These are phyloP conservation scores for Schizosaccharomyces osmophilus DNA, from an alignment of 805 yeast species.

Conservation along the genomic window DNA sequence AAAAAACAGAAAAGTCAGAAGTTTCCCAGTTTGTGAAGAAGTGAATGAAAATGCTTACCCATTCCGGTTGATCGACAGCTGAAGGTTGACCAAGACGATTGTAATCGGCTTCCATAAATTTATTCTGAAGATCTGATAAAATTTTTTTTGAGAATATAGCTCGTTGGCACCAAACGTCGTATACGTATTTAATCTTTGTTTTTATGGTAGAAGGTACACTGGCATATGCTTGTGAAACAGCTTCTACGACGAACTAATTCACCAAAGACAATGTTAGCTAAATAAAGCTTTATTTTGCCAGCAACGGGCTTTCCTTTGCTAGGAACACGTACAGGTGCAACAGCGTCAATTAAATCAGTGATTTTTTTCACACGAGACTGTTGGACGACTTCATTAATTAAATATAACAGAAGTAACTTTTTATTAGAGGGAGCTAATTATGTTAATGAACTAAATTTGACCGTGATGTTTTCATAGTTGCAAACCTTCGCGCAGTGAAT, in stretches of 20 bases:
- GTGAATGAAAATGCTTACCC: not conserved
- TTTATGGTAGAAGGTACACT: constrained; percentile 20
- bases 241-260: constrained; percentile 14
- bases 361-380: constrained; percentile 41
- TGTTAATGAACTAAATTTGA: not conserved
- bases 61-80: not conserved
- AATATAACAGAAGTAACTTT: constrained; percentile 35
- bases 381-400: constrained; percentile 65
- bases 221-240: constrained; percentile 16
- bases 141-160: constrained; percentile 20
- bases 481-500: constrained; percentile 13
- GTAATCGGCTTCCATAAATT: not conserved
- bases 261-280: not conserved
- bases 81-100: not conserved
- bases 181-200: constrained; percentile 30
- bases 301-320: too few relatives aligned
- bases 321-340: constrained; percentile 18
- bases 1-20: too few relatives aligned
- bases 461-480: not conserved
- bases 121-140: not conserved
- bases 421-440: constrained; percentile 16
- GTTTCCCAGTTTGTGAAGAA: too few relatives aligned
- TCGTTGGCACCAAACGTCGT: constrained; percentile 43
- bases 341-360: constrained; percentile 32
- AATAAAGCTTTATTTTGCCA: too few relatives aligned